Evolutionary conservation across 257 asterid genomes (phyloP), one percentile per base, ranked within the genome.

Genomic region (Eustoma russellianum): DNA sequence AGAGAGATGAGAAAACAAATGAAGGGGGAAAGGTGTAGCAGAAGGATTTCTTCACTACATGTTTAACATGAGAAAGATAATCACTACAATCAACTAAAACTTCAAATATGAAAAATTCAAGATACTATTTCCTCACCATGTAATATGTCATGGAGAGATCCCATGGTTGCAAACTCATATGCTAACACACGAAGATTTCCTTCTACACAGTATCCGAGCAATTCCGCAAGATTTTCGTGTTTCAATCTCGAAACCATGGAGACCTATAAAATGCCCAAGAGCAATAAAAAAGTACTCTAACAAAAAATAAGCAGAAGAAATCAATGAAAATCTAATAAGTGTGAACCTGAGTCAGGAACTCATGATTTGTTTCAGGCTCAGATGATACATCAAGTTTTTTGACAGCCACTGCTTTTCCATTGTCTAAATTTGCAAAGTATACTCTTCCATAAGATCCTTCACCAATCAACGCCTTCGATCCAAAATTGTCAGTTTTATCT

Each of bases 161-260:
- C 98, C 98, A 90, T 86, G 61, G 95, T 90, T 38, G 98, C 98
- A 66, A 82, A 90, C 69, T 86, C 98, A 67, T 90, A 90, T 62
- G 95, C 96, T 66, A 90, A 75, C 59, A 90, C 87, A 44, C 98
- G 98, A 52, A 82, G 57, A 67, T 80, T 86, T 60, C 98, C 98
- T 65, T 86, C 95, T 3, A 90, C 92, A 55, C 95, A 86, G 77
- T 90, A 90, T 70, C 98, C 95, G 51, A 75, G 91, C 80, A 90
- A 72, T 61, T 86, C 95, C 66, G 83, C 95, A 62, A 86, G 78
- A 77, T 90, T 90, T 48, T 82, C 98, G 61, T 90, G 91, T 81
- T 90, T 90, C 82, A 90, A 61, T 63, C 83, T 78, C 60, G 98
- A 90, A 35, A 90, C 95, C 93, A 85, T 75, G 66, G 98, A 88